Percentiles rank a stretch among this genome's conserved stretches.
Conservation (phyloP, 2,329 filamentous ascomycete genomes). For the Neurospora sp. region DNA sequence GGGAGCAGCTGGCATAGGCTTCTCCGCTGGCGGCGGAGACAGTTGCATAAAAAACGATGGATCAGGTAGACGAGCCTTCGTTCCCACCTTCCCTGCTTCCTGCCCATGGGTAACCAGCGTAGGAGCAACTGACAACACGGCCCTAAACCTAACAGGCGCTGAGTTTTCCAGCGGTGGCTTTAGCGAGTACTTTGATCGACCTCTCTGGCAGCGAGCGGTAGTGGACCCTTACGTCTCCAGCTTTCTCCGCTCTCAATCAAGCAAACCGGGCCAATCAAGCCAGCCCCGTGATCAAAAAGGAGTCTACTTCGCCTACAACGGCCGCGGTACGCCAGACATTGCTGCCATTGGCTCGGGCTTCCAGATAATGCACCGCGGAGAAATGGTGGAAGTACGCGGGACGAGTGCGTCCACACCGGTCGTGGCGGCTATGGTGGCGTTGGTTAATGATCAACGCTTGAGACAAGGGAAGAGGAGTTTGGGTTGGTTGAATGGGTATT, state of each 20-base stretch:
- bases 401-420: slow-evolving; percentile 46
- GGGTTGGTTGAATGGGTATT: slow-evolving; percentile 43
- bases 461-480: slow-evolving; percentile 36
- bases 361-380: slow-evolving; percentile 24
- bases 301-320: slow-evolving; percentile 33
- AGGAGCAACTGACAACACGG: slow-evolving; percentile 41
- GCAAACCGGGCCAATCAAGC: not conserved
- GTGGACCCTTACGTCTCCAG: slow-evolving; percentile 30
- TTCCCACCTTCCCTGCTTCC: slow-evolving; percentile 53
- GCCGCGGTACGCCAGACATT: slow-evolving; percentile 42
- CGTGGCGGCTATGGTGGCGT: slow-evolving; percentile 42
- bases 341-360: slow-evolving; percentile 51
- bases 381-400: slow-evolving; percentile 24
- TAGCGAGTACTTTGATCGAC: slow-evolving; percentile 37
- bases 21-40: slow-evolving; percentile 25
- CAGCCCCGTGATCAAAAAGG: slow-evolving; percentile 25
- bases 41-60: slow-evolving; percentile 50
- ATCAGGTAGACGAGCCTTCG: slow-evolving; percentile 41
- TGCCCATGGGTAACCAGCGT: slow-evolving; percentile 62
- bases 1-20: slow-evolving; percentile 32
- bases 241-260: not conserved
- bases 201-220: slow-evolving; percentile 34
- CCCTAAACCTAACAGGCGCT: slow-evolving; percentile 30
- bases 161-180: slow-evolving; percentile 43
- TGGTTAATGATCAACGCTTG: slow-evolving; percentile 45